Conservation (phyloP, 257 asterid species). For the Cordia subcordata region DNA sequence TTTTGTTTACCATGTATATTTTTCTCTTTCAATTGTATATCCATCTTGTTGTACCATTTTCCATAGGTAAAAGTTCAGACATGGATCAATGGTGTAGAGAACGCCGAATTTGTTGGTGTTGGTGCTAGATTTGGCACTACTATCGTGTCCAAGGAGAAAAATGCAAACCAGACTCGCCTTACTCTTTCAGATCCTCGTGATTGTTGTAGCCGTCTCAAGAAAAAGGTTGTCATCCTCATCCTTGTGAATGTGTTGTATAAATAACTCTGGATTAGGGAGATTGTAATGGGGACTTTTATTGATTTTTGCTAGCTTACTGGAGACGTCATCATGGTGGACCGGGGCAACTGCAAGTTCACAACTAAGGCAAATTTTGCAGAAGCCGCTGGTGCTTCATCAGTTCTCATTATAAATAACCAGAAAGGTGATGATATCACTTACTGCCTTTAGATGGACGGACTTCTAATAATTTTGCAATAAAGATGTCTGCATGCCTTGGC, state of each 20-base stretch:
- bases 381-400: conserved; percentile 92
- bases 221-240: conserved; percentile 37
- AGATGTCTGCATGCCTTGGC: not conserved
- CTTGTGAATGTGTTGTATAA: conserved; percentile 8
- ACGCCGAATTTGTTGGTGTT: conserved; percentile 80
- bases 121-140: conserved; percentile 90
- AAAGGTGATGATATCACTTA: conserved; percentile 41
- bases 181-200: conserved; percentile 66
- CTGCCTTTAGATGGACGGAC: not conserved
- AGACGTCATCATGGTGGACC: conserved; percentile 73
- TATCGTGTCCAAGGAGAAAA: conserved; percentile 81
- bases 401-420: conserved; percentile 78
- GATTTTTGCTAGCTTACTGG: conserved; percentile 54
- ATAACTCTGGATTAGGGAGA: conserved; percentile 2
- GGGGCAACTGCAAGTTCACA: conserved; percentile 85
- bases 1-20: too few species aligned
- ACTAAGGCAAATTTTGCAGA: conserved; percentile 74
- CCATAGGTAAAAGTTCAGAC: conserved; percentile 86
- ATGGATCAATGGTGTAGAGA: conserved; percentile 75
- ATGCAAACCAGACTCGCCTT: conserved; percentile 62
- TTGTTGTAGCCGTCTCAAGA: conserved; percentile 54
- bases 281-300: conserved; percentile 13
- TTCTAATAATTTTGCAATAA: not conserved
- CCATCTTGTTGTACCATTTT: not conserved
- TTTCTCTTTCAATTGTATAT: not conserved